These are phyloP conservation scores for Heritiera fomes DNA, from an alignment of 345 rosid genomes.

Conservation along the genomic window DNA sequence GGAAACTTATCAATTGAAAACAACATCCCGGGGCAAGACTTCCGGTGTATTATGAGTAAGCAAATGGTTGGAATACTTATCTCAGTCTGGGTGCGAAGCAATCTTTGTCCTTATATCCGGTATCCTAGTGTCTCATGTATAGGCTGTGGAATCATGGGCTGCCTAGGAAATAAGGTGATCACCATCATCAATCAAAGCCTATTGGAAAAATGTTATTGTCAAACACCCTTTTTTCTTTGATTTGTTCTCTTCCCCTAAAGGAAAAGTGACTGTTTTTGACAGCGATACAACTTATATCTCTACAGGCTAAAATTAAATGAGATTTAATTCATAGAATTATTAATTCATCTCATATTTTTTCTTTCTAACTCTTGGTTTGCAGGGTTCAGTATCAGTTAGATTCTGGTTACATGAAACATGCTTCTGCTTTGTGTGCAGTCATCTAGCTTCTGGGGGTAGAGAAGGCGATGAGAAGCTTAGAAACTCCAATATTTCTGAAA, in stretches of 20 bases:
- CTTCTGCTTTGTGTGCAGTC: conserved; percentile 79
- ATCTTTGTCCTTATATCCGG: conserved; percentile 51
- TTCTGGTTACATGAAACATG: conserved; percentile 69
- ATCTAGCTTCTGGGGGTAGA: conserved; percentile 82
- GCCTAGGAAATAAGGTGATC: conserved; percentile 78
- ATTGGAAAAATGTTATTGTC: neutral
- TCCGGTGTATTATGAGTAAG: conserved; percentile 60
- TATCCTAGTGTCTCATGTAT: conserved; percentile 69
- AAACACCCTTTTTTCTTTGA: neutral
- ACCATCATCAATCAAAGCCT: neutral
- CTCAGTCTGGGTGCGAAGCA: conserved; percentile 64
- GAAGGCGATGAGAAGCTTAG: conserved; percentile 70
- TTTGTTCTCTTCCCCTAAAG: neutral
- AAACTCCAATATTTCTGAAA: conserved; percentile 64
- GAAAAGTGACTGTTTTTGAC: neutral
- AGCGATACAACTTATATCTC: neutral
- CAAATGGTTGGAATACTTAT: conserved; percentile 83
- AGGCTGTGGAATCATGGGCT: conserved; percentile 82
- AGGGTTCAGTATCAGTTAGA: conserved; percentile 85
- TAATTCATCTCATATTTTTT: neutral
- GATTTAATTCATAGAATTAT: neutral
- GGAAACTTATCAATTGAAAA: conserved; percentile 9
- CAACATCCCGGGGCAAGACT: conserved; percentile 29
- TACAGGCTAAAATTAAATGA: neutral
- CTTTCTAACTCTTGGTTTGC: conserved; percentile 7